A percentile compares a stretch with the other conserved stretches of the same genome.
Conservation (phyloP, 768 basidiomycete species). For the Phylloporus sp. region DNA sequence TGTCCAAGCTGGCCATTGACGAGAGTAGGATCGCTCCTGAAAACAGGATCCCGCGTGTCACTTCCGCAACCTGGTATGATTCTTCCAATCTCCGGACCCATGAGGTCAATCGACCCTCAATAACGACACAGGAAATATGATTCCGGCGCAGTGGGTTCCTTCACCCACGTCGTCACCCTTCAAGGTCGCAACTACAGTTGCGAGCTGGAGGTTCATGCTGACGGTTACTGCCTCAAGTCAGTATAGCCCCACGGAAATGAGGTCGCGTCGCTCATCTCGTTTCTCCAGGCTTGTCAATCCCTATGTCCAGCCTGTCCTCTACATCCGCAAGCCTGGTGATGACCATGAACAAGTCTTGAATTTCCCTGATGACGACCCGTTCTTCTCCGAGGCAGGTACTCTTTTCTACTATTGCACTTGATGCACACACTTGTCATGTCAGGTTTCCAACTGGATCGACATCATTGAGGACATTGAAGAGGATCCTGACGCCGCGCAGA, state of each 20-base stretch:
- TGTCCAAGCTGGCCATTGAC: constrained; percentile 78
- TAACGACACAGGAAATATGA: constrained; percentile 76
- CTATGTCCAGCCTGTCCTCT: constrained; percentile 86
- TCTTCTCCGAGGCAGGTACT: constrained; percentile 74
- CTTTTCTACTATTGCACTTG: neutral
- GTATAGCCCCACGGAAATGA: constrained; percentile 18
- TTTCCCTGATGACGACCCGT: constrained; percentile 84
- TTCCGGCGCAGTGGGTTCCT: constrained; percentile 87
- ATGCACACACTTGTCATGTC: neutral
- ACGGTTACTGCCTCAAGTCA: constrained; percentile 85
- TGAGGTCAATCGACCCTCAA: constrained; percentile 12
- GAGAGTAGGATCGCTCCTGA: constrained; percentile 80
- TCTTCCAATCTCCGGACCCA: constrained; percentile 20
- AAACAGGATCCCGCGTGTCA: constrained; percentile 91
- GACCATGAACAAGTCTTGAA: constrained; percentile 65
- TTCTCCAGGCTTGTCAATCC: constrained; percentile 79
- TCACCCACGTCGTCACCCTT: constrained; percentile 85
- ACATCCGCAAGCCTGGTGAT: constrained; percentile 79
- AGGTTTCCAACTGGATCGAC: constrained; percentile 82
- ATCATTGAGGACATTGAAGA: constrained; percentile 87
- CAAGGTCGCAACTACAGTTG: constrained; percentile 94
- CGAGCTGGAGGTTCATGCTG: constrained; percentile 90
- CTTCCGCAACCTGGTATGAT: constrained; percentile 79
- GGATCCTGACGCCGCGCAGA: constrained; percentile 72
- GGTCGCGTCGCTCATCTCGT: constrained; percentile 2